phyloP scores from a whole-genome alignment of 2,329 filamentous ascomycete species.

The Neophaeococcomyces mojaviensis region DNA sequence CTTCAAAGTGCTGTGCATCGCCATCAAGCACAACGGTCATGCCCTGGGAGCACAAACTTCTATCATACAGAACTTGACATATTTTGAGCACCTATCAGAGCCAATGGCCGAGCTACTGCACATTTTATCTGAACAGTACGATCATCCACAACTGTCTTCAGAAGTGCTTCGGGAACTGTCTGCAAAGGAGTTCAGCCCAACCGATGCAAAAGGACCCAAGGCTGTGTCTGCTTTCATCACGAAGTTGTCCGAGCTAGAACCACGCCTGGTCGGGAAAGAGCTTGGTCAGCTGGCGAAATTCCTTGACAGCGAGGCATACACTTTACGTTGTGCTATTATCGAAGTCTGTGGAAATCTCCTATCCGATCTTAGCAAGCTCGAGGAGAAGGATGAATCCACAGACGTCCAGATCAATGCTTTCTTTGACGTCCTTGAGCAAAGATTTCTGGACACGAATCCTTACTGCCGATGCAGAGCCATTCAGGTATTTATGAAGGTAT shows the following conservation, averaged over 20 bases:
- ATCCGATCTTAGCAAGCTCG: conserved; percentile 78
- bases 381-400: conserved; percentile 84
- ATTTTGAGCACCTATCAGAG: conserved; percentile 97
- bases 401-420: conserved; percentile 95
- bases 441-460: conserved; percentile 92
- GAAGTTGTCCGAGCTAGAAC: conserved; percentile 85
- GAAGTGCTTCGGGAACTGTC: conserved; percentile 90
- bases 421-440: conserved; percentile 91
- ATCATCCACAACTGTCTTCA: conserved; percentile 89
- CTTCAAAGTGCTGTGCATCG: conserved; percentile 93
- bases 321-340: conserved; percentile 83
- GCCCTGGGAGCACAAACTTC: conserved; percentile 95
- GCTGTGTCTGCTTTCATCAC: conserved; percentile 91
- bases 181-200: conserved; percentile 96
- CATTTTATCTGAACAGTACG: conserved; percentile 93
- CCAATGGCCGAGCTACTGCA: conserved; percentile 98
- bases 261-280: conserved; percentile 89
- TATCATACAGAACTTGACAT: conserved; percentile 93
- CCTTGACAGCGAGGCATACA: conserved; percentile 94
- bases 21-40: conserved; percentile 95
- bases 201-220: conserved; percentile 90
- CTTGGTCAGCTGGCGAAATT: conserved; percentile 94
- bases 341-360: conserved; percentile 97
- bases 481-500: conserved; percentile 86
- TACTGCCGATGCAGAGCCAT: conserved; percentile 89